A percentile compares a stretch with the other conserved stretches of the same genome.
phyloP scores from a whole-genome alignment of 2,329 filamentous ascomycete genomes.

The Epichloe coenophiala region DNA sequence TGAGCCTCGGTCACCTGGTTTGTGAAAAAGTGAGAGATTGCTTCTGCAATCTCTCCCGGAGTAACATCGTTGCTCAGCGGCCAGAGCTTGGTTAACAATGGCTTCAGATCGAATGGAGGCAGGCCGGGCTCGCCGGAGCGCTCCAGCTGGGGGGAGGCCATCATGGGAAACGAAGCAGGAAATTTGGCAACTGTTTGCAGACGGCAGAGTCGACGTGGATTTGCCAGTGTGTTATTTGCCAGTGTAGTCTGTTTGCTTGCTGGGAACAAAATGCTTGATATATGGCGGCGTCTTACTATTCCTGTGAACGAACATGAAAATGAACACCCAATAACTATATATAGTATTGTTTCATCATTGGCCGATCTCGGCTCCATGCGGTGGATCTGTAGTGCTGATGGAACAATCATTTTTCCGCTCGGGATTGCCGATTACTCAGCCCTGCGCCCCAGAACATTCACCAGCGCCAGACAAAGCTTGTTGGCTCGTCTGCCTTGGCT shows the following conservation, averaged over 20 bases:
- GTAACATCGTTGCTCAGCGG: conserved; percentile 43
- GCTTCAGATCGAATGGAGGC: conserved; percentile 46
- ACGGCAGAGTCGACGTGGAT: neutral
- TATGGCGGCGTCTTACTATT: no score
- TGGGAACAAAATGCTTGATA: neutral
- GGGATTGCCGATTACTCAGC: neutral
- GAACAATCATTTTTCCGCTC: neutral
- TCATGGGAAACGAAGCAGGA: conserved; percentile 6
- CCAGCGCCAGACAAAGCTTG: conserved; percentile 1
- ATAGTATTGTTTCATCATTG: neutral
- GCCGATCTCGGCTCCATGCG: neutral
- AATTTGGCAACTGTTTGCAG: neutral
- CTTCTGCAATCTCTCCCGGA: conserved; percentile 74
- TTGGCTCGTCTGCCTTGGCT: conserved; percentile 5
- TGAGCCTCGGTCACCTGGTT: conserved; percentile 81
- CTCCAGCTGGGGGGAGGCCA: conserved; percentile 17
- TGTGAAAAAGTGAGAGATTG: conserved; percentile 83
- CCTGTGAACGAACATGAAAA: no score
- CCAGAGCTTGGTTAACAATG: conserved; percentile 62
- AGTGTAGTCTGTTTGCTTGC: no score
- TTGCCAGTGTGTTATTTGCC: no score
- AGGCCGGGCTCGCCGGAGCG: conserved; percentile 15
- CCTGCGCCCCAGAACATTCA: neutral
- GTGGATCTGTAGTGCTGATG: neutral
- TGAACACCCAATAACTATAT: no score